Evolutionary conservation across 2,329 filamentous ascomycete species (phyloP), one percentile per base, ranked within the genome.

Genomic region (Epichloe glyceriae): DNA sequence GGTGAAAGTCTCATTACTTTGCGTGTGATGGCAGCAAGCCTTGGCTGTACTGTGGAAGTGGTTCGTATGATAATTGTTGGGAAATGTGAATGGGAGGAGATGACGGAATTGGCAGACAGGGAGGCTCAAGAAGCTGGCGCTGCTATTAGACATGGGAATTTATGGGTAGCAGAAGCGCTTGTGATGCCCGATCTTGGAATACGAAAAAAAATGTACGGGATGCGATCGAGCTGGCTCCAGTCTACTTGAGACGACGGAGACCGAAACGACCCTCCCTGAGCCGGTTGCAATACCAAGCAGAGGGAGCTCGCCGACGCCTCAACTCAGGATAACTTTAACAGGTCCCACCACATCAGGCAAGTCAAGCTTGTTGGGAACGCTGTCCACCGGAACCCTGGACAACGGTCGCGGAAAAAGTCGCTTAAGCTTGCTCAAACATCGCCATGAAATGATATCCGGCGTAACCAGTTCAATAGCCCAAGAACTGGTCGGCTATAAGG

Each of bases 381-480:
- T 98, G 26, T 91, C 88, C 0, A 95, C 88, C 0, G 89, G 89
- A 2, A 85, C 83, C 1, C 72, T 95, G 17, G 93, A 98, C 63
- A 96, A 97, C 64, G 91, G 91, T 0, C 78, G 90, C 55, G 93
- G 93, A 0, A 93, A 89, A 63, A 95, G 88, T 62, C 80, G 93
- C 49, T 73, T 96, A 26, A 91, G 87, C 60, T 75, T 97, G 47
- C 73, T 98, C 33, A 95, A 89, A 63, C 93, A 98, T 67, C 82
- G 87, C 11, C 93, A 98, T 63, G 93, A 98, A 64, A 86, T 97
- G 52, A 84, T 79, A 3, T 94, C 91, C 2, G 93, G 93, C 0
- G 76, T 95, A 55, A 98, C 93, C 1, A 96, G 89, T 62, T 97
- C 91, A 5, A 85, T 98, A 43, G 88, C 93, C 0, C 91, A 96